phyloP scores from a whole-genome alignment of 768 basidiomycete genomes.

The Chalciporus pseudorubinellus region DNA sequence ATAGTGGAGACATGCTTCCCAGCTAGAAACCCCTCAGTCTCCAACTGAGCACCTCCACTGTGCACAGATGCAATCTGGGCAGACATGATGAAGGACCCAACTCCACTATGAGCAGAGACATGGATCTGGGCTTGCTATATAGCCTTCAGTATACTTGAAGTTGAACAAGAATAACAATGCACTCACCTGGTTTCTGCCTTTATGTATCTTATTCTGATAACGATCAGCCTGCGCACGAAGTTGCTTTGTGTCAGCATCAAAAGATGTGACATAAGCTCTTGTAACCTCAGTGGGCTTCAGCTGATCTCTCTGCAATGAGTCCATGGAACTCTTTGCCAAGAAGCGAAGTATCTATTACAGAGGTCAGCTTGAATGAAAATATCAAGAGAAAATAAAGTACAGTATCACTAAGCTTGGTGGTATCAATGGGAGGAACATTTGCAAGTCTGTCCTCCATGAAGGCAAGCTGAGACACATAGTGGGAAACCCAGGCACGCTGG shows the following conservation, averaged over 20 bases:
- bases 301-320: conserved; percentile 26
- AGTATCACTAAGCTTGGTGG: conserved; percentile 20
- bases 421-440: conserved; percentile 26
- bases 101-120: conserved; percentile 19
- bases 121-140: conserved; percentile 19
- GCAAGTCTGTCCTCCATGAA: conserved; percentile 21
- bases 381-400: conserved; percentile 9
- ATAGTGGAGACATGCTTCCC: conserved; percentile 36
- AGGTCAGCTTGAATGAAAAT: not conserved
- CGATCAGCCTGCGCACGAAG: conserved; percentile 23
- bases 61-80: conserved; percentile 16
- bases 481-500: conserved; percentile 32
- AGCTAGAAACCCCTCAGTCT: conserved; percentile 24
- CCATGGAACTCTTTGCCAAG: conserved; percentile 24
- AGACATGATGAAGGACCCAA: conserved; percentile 23
- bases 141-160: not conserved
- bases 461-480: conserved; percentile 26
- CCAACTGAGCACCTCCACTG: conserved; percentile 22
- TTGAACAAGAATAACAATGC: not conserved
- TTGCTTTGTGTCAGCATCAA: conserved; percentile 9
- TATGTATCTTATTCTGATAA: conserved; percentile 30
- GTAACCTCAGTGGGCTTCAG: conserved; percentile 26
- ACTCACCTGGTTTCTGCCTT: conserved; percentile 40
- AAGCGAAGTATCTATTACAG: conserved; percentile 24
- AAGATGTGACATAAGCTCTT: conserved; percentile 19